Evolutionary conservation across 768 basidiomycete species (phyloP), one percentile per base, ranked within the genome.

Genomic region (Serendipita sp.): DNA sequence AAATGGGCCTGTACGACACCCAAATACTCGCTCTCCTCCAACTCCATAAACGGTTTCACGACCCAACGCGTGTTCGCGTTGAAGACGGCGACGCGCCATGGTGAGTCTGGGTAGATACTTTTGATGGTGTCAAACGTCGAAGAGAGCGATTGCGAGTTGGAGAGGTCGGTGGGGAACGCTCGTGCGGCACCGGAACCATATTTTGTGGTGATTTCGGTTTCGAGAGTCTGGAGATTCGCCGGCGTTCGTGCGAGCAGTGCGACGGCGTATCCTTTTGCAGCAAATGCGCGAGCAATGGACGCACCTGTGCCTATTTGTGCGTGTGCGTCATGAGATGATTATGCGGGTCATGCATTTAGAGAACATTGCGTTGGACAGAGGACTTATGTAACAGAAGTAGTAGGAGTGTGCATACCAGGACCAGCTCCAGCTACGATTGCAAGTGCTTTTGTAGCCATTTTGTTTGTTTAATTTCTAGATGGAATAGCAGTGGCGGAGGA

Each of bases 41-140:
- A 33, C 7, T 70, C 70, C 53, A 70, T 67, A 67, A 70, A 70
- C 2, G 66, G 67, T 30, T 64, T 66, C 28, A 67, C 33, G 17
- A 63, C 17, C 44, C 67, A 66, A 13, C 65, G 63, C 22, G 62
- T 64, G 28, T 63, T 66, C 17, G 64, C 68, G 61, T 70, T 70
- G 67, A 65, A 70, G 26, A 66, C 28, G 11, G 67, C 68, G 1
- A 58, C 58, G 14, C 61, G 53, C 50, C 67, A 33, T 20, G 24
- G 53, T 9, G 65, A 61, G 1, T 61, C 50, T 5, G 65, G 68
- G 24, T 44, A 68, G 11, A 48, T 50, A 26, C 45, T 9, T 7
- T 53, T 30, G 63, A 70, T 69, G 7, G 20, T n/a, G 0, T 14
- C 42, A 61, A 70, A 68, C 1, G 69, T 64, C 0, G n/a, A 26